A percentile compares a stretch with the other conserved stretches of the same genome.
Conservation (phyloP, 371 early-diverging fungal species). For the Mucor indicus region DNA sequence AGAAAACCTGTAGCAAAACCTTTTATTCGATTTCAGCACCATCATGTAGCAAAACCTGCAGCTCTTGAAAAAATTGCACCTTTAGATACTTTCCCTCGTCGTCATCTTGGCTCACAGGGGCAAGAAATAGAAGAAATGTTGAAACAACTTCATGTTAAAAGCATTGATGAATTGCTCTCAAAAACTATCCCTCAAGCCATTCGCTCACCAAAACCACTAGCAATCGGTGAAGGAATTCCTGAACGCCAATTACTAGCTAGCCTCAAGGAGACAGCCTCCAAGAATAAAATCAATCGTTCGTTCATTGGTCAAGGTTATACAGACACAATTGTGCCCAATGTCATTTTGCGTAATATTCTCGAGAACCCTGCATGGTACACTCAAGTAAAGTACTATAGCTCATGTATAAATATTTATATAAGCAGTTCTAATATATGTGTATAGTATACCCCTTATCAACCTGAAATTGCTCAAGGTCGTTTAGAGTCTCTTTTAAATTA, state of each 20-base stretch:
- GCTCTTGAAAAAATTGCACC: slow-evolving; percentile 50
- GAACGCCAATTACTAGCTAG: slow-evolving; percentile 83
- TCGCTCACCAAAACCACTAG: slow-evolving; percentile 64
- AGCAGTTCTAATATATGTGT: slow-evolving; percentile 8
- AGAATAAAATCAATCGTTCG: slow-evolving; percentile 87
- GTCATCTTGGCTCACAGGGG: slow-evolving; percentile 87
- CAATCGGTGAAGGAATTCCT: slow-evolving; percentile 64
- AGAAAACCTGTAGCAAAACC: no score
- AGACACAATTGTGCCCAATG: slow-evolving; percentile 87
- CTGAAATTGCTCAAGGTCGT: slow-evolving; percentile 97
- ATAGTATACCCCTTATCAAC: slow-evolving; percentile 97
- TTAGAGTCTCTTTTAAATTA: slow-evolving; percentile 94
- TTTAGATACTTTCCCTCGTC: slow-evolving; percentile 74
- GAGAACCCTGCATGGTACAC: slow-evolving; percentile 99
- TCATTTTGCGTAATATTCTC: slow-evolving; percentile 92
- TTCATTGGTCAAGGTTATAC: slow-evolving; percentile 97
- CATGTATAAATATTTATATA: no score
- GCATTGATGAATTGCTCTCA: slow-evolving; percentile 76
- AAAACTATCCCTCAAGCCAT: slow-evolving; percentile 86
- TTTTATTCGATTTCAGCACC: slow-evolving; percentile 30
- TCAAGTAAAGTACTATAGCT: no score
- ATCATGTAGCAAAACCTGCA: slow-evolving; percentile 35
- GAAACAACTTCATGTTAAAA: slow-evolving; percentile 67
- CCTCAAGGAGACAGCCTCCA: slow-evolving; percentile 76
- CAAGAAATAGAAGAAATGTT: slow-evolving; percentile 80